Conservation (phyloP, 1,284 basidiomycete genomes). For the Marasmius tenuissimus region DNA sequence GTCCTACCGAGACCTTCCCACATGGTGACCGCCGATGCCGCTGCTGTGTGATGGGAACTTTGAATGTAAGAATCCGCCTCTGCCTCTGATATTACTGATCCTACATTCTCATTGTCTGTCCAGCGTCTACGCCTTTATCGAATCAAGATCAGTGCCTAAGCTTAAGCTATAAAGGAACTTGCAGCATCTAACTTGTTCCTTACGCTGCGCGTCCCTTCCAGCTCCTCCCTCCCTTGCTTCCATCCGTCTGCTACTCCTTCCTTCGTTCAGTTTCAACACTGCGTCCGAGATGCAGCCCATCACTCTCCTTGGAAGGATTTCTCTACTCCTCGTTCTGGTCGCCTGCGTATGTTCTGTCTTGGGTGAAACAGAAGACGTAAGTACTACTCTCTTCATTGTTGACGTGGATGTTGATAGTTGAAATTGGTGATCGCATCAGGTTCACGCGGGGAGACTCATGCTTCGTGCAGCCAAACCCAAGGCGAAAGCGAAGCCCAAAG, state of each 20-base stretch:
- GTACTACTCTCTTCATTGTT: background rate
- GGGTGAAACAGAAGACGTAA: background rate
- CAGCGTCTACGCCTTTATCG: too few relatives aligned
- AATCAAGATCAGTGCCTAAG: too few relatives aligned
- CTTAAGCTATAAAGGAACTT: background rate
- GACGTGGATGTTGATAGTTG: background rate
- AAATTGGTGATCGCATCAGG: background rate
- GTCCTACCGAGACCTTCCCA: too few relatives aligned
- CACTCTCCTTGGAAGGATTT: background rate
- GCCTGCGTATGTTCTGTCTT: background rate
- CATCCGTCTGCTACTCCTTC: background rate
- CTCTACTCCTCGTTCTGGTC: background rate
- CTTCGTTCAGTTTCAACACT: background rate
- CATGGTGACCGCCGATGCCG: too few relatives aligned
- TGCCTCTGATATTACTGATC: too few relatives aligned
- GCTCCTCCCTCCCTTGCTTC: background rate
- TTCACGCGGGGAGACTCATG: background rate
- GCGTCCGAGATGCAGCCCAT: background rate
- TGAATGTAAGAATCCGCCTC: too few relatives aligned
- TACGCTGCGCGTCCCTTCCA: background rate
- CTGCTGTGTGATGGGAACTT: too few relatives aligned
- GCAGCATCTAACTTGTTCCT: background rate
- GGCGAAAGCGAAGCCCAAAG: background rate
- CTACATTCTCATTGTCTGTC: too few relatives aligned
- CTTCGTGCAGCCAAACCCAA: background rate